phyloP scores from a whole-genome alignment of 148 eudicot species.

The Agrostemma githago region DNA sequence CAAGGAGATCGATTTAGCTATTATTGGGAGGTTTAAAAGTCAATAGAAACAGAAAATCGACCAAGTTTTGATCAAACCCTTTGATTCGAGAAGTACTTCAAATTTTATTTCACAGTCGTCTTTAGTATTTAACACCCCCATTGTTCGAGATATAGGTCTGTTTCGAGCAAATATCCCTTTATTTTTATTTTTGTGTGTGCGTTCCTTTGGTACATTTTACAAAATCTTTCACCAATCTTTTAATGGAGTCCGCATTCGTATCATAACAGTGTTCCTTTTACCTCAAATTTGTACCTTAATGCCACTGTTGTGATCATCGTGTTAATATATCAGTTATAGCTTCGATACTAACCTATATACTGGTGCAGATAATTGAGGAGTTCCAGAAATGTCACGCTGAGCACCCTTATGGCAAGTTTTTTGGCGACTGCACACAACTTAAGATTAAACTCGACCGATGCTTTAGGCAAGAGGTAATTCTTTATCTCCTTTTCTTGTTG shows the following conservation, averaged over 20 bases:
- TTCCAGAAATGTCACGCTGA: constrained; percentile 86
- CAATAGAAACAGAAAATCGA: too few species aligned
- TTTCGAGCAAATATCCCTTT: too few species aligned
- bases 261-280: neutral
- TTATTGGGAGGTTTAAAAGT: neutral
- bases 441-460: constrained; percentile 90
- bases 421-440: constrained; percentile 83
- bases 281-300: neutral
- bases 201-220: too few species aligned
- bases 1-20: neutral
- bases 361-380: constrained; percentile 69
- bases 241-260: too few species aligned
- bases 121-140: too few species aligned
- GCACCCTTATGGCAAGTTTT: constrained; percentile 75
- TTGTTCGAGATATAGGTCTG: too few species aligned
- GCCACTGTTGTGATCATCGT: neutral
- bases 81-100: too few species aligned
- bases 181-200: too few species aligned
- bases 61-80: too few species aligned
- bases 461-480: constrained; percentile 73
- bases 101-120: too few species aligned
- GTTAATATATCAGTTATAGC: neutral
- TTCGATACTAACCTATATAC: neutral
- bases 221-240: too few species aligned
- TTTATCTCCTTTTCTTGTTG: neutral